Base-by-base conservation (phyloP, 805 yeast genomes). In the Schizosaccharomyces octosporus region DNA sequence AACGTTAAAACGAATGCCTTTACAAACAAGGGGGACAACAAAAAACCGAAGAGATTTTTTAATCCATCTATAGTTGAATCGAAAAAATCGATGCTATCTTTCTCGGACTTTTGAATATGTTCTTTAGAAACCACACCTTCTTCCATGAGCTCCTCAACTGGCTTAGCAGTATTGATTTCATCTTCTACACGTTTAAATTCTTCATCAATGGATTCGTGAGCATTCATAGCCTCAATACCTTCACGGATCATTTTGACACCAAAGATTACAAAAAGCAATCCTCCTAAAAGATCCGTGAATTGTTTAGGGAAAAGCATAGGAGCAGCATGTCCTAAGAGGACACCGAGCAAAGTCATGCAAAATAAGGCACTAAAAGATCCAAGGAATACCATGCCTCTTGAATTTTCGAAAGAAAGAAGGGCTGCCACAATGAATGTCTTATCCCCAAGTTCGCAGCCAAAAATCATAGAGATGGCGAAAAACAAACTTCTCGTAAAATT, bases 171-270 rank as follows among this genome's bases (percentile, higher is more conserved):
- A 55, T 84, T 86, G 65, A 93, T 79, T 71, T 93, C 97, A 67
- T 87, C 94, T 72, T 93, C 97, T 29, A 93, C 98, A 71, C 93
- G 98, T 42, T 95, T 95, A 75, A 93, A 73, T 71, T 93, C 98
- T 63, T 89, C 97, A 64, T 85, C 94, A 54, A 89, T 95, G 62
- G 97, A 97, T 29, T 82, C 78, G 64, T 81, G 83, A 64, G 81
- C 82, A 1, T 87, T 75, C 62, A 69, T 72, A 95, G 88, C 88
- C 51, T 76, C 78, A 63, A 83, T 73, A 17, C 95, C 98, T 73
- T 93, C 99, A 63, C 73, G 74, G 55, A 88, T 72, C 66, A 93
- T 77, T 51, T 63, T 62, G 67, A 78, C 67, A 42, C 97, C 97
- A 71, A 89, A 89, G 0, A 90, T 81, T 43, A 90, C 73, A 69